Evolutionary conservation across 2,329 filamentous ascomycete genomes (phyloP).

Genomic region (Alternaria ventricosa): DNA sequence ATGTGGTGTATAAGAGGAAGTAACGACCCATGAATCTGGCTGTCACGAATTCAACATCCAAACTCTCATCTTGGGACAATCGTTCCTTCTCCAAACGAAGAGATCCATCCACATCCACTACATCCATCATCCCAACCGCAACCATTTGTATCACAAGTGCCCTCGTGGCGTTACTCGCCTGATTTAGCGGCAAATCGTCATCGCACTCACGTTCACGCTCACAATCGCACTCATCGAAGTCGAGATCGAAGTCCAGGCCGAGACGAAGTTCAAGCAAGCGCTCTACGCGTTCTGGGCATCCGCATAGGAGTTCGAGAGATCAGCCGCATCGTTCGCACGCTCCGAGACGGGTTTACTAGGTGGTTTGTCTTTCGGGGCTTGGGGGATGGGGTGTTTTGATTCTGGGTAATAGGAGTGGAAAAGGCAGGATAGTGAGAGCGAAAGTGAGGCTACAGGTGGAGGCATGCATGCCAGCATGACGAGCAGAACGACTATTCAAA

Average conservation of each 20-base stretch:
- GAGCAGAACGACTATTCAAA: too few relatives aligned
- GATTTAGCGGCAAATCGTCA: background rate
- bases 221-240: background rate
- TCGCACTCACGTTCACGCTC: background rate
- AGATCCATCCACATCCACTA: too few relatives aligned
- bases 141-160: background rate
- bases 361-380: background rate
- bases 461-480: too few relatives aligned
- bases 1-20: background rate
- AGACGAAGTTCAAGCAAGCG: background rate
- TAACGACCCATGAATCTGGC: too few relatives aligned
- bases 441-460: too few relatives aligned
- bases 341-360: background rate
- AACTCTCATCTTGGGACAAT: too few relatives aligned
- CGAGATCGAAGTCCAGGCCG: background rate
- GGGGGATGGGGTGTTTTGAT: too few relatives aligned
- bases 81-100: too few relatives aligned
- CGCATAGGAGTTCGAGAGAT: background rate
- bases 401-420: too few relatives aligned
- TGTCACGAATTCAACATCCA: too few relatives aligned
- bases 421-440: too few relatives aligned
- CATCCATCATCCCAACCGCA: too few relatives aligned
- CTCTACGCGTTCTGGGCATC: background rate
- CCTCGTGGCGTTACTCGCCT: background rate
- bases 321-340: background rate